These are phyloP conservation scores for Termitomyces sp. DNA, from an alignment of 768 basidiomycete species.

Conservation along the genomic window DNA sequence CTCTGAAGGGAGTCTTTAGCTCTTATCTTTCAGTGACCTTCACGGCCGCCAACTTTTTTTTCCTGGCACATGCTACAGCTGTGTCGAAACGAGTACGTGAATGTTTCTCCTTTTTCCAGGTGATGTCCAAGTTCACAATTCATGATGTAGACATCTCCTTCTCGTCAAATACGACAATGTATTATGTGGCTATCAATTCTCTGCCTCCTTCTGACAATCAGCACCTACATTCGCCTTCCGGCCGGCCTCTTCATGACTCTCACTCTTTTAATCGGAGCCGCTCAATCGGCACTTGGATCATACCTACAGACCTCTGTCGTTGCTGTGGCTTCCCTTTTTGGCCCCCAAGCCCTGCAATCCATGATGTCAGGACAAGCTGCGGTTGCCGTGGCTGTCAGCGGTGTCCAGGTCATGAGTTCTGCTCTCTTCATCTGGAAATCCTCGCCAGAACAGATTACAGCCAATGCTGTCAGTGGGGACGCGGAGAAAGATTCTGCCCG, in stretches of 20 bases:
- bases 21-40: constrained; percentile 66
- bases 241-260: constrained; percentile 65
- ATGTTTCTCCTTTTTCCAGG: neutral
- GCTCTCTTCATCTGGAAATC: constrained; percentile 52
- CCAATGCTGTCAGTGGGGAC: constrained; percentile 35
- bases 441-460: constrained; percentile 27
- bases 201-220: constrained; percentile 60
- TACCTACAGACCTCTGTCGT: constrained; percentile 79
- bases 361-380: constrained; percentile 87
- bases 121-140: neutral
- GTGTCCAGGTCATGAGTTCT: constrained; percentile 71
- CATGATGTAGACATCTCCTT: constrained; percentile 55
- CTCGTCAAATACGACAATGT: constrained; percentile 52
- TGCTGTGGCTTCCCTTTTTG: constrained; percentile 80
- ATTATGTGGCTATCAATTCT: constrained; percentile 52
- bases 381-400: constrained; percentile 78
- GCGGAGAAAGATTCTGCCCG: constrained; percentile 70
- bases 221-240: constrained; percentile 59
- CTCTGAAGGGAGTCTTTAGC: constrained; percentile 55
- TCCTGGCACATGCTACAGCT: constrained; percentile 72
- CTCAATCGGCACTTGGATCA: constrained; percentile 62
- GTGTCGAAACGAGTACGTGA: constrained; percentile 63
- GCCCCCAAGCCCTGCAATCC: constrained; percentile 68
- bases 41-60: constrained; percentile 64
- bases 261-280: constrained; percentile 61